Percentiles rank a stretch among this genome's conserved stretches.
Evolutionary conservation across 2,329 filamentous ascomycete species (phyloP).

Genomic region (Sporothrix pallida): DNA sequence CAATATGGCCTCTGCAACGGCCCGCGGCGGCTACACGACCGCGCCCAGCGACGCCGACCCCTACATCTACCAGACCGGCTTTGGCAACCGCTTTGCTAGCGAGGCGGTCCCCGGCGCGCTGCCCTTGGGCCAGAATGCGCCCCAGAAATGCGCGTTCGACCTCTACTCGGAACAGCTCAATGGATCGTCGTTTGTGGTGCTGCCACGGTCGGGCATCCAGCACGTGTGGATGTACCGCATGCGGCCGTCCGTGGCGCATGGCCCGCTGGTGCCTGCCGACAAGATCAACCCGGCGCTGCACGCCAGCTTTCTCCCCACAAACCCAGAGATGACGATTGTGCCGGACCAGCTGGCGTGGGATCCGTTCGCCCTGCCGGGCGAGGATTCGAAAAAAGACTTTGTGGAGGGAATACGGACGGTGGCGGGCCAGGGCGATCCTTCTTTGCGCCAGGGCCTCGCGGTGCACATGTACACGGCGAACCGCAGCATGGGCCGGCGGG

Average conservation of each 20-base stretch:
- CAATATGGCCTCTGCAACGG: slow-evolving; percentile 28
- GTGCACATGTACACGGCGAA: slow-evolving; percentile 56
- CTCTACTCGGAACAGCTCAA: slow-evolving; percentile 56
- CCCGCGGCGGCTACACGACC: slow-evolving; percentile 24
- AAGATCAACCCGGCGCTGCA: slow-evolving; percentile 43
- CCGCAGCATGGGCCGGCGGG: slow-evolving; percentile 53
- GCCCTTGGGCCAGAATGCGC: slow-evolving; percentile 52
- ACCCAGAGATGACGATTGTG: slow-evolving; percentile 50
- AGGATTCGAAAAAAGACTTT: slow-evolving; percentile 45
- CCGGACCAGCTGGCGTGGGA: slow-evolving; percentile 46
- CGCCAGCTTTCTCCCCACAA: slow-evolving; percentile 54
- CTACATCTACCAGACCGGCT: slow-evolving; percentile 62
- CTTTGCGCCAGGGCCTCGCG: slow-evolving; percentile 55
- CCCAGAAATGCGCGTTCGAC: slow-evolving; percentile 50
- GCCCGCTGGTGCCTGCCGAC: slow-evolving; percentile 33
- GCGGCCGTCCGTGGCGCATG: slow-evolving; percentile 45
- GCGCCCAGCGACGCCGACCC: slow-evolving; percentile 43
- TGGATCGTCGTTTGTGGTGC: slow-evolving; percentile 47
- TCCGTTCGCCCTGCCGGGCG: slow-evolving; percentile 46
- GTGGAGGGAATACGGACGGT: slow-evolving; percentile 55
- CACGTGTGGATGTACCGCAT: slow-evolving; percentile 47
- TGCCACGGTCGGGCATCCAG: slow-evolving; percentile 41
- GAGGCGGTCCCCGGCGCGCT: slow-evolving; percentile 55
- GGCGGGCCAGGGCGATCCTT: slow-evolving; percentile 56
- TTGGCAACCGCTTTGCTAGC: slow-evolving; percentile 57